Base-by-base conservation (phyloP, 305 asterid species). In the Stenogyne calaminthoides region DNA sequence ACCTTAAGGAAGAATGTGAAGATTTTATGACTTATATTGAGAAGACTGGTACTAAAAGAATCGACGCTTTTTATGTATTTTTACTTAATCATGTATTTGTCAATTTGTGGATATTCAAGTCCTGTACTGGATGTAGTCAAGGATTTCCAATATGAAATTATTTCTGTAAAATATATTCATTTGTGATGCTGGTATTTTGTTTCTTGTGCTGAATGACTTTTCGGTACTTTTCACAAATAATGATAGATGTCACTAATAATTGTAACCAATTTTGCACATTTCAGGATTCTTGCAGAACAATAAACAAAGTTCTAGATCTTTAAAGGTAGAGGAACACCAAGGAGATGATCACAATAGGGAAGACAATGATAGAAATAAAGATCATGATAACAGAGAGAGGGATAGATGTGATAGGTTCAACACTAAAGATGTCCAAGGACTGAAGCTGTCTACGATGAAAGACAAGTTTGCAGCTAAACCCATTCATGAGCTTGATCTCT, bases 401-500 rank as follows among this genome's bases (percentile, higher is more conserved):
- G 92, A 86, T 49, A 84, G 86, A 86, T 60, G 72, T 72, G 92
- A 85, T 27, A 81, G 81, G 71, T 80, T 77, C 72, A 80, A 68
- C 81, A 40, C 79, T 81, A 88, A 82, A 80, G 97, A 89, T 76
- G 58, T 80, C 42, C 79, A 51, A 52, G 96, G 85, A 68, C 95
- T 80, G 64, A 93, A 84, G 80, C 64, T 74, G 77, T 60, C 93
- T 64, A 69, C 86, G 55, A 80, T 77, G 70, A 93, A 83, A 79
- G 97, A 93, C 74, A 93, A 88, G 82, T 84, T 77, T 67, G 52
- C 75, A 62, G 84, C 83, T n/a, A 93, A 93, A 82, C 89, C 97
- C 76, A 93, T 93, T 80, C 96, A 93, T 75, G 98, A 91, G 77
- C 98, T 93, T 76, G 98, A 93, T 84, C 97, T 93, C 80, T 89